Evolutionary conservation across 1,284 basidiomycete species (phyloP).

Genomic region (Ustilago loliicola): DNA sequence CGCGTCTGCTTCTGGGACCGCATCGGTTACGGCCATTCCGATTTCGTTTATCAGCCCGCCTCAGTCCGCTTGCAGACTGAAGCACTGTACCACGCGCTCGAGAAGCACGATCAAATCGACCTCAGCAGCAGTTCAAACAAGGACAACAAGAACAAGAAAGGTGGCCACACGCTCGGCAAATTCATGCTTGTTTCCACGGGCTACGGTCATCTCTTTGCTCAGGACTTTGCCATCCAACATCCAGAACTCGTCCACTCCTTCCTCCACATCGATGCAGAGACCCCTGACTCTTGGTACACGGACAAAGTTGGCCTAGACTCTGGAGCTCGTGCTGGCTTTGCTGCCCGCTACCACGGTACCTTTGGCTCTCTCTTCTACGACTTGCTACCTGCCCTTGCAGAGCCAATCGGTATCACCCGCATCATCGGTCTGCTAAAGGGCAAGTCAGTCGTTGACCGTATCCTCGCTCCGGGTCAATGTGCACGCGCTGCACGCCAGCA

Average conservation of each 20-base stretch:
- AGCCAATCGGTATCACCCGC: constrained; percentile 46
- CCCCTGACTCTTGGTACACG: constrained; percentile 52
- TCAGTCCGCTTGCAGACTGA: constrained; percentile 43
- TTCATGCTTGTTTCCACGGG: constrained; percentile 60
- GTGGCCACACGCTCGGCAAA: constrained; percentile 25
- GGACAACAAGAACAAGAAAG: constrained; percentile 18
- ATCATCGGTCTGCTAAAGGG: constrained; percentile 51
- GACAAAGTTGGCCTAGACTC: constrained; percentile 30
- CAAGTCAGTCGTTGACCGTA: constrained; percentile 46
- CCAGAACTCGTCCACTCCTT: constrained; percentile 58
- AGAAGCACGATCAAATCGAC: constrained; percentile 32
- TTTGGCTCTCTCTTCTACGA: constrained; percentile 51
- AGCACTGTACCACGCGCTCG: constrained; percentile 42
- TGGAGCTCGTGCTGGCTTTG: constrained; percentile 54
- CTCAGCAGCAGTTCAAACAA: constrained; percentile 1
- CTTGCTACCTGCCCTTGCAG: constrained; percentile 49
- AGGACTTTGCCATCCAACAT: constrained; percentile 56
- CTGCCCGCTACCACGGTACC: constrained; percentile 34
- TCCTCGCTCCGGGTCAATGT: constrained; percentile 48
- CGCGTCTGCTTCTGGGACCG: constrained; percentile 59
- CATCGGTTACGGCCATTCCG: constrained; percentile 54
- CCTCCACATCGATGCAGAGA: constrained; percentile 58
- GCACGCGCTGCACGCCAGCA: constrained; percentile 36
- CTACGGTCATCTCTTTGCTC: constrained; percentile 54
- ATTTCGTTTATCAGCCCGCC: constrained; percentile 47